These are phyloP conservation scores for Lolium multiflorum DNA, from an alignment of 176 grass and related monocot genomes.

Conservation along the genomic window DNA sequence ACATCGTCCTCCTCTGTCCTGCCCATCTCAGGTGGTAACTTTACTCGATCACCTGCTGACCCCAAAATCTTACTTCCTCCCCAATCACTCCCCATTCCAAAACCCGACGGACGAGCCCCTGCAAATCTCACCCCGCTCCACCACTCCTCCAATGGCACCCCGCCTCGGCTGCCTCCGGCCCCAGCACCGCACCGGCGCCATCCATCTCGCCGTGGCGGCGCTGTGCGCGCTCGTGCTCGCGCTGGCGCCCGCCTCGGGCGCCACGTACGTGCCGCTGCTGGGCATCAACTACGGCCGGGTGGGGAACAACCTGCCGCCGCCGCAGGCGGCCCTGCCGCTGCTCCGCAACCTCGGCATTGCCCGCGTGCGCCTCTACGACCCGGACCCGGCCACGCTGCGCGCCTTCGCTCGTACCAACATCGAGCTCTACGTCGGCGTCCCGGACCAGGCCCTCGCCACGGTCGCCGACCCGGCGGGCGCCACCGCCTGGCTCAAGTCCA, in stretches of 20 bases:
- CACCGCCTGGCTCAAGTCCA: conserved; percentile 50
- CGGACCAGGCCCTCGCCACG: conserved; percentile 54
- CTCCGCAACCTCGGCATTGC: conserved; percentile 59
- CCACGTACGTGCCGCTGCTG: conserved; percentile 55
- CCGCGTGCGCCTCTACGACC: conserved; percentile 78
- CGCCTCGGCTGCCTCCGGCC: neutral
- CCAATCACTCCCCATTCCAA: neutral
- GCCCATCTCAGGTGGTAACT: neutral
- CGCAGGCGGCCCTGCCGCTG: conserved; percentile 50
- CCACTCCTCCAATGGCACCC: conserved; percentile 46
- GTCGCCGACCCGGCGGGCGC: conserved; percentile 48
- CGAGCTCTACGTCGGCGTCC: conserved; percentile 71
- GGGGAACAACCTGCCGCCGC: conserved; percentile 70
- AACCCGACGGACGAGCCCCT: neutral
- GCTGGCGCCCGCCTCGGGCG: conserved; percentile 18
- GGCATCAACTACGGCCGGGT: conserved; percentile 91
- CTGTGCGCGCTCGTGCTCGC: conserved; percentile 33
- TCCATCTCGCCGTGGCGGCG: conserved; percentile 7
- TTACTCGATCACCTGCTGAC: conserved; percentile 11
- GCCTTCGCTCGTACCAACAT: conserved; percentile 70
- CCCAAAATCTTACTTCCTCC: neutral
- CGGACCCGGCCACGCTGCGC: conserved; percentile 59
- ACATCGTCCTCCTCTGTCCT: neutral
- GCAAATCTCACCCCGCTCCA: conserved; percentile 9
- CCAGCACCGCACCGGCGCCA: neutral